phyloP scores from a whole-genome alignment of 164 flowering plant genomes.

The Magnolia kwangsiensis region DNA sequence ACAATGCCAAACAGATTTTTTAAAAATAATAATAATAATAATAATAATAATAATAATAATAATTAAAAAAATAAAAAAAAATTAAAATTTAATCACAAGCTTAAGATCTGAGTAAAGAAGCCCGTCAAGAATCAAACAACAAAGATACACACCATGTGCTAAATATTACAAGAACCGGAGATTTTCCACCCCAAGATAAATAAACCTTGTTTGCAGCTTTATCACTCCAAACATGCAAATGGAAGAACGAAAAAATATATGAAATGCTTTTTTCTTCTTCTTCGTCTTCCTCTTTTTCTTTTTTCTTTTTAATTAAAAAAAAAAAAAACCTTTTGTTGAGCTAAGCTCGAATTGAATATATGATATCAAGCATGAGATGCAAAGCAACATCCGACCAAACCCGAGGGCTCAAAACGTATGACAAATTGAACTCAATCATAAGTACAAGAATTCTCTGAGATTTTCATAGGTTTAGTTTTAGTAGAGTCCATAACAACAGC shows the following conservation, averaged over 20 bases:
- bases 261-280: neutral
- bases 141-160: neutral
- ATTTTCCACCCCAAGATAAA: neutral
- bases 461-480: constrained; percentile 52
- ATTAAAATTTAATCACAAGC: too few species aligned
- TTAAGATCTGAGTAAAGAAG: too few species aligned
- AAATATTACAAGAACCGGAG: neutral
- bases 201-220: neutral
- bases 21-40: too few species aligned
- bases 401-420: neutral
- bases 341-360: neutral
- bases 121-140: neutral
- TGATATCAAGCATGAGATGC: neutral
- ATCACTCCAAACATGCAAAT: neutral
- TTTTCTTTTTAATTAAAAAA: too few species aligned
- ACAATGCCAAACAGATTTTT: too few species aligned
- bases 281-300: neutral
- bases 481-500: constrained; percentile 40
- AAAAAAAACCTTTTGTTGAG: neutral
- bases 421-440: constrained; percentile 32
- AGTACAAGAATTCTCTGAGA: constrained; percentile 50
- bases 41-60: too few species aligned
- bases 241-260: neutral
- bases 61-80: too few species aligned
- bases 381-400: neutral